phyloP scores from a whole-genome alignment of 2,329 filamentous ascomycete genomes.

The Talaromyces pinophilus region DNA sequence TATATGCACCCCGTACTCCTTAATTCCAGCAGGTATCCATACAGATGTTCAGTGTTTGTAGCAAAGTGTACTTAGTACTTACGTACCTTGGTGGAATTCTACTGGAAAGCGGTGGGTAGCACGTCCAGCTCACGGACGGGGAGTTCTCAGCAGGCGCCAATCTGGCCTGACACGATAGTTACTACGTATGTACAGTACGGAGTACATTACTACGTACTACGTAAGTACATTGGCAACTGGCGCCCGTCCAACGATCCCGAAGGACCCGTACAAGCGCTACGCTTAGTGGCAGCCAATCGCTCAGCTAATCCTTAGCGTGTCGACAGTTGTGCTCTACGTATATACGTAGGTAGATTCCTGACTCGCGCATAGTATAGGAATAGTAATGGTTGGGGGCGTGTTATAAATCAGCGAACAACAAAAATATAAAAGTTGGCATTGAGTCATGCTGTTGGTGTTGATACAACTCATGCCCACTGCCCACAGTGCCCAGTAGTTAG shows the following conservation, averaged over 20 bases:
- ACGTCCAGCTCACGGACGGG: conserved; percentile 12
- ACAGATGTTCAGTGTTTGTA: neutral
- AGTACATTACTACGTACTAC: no score
- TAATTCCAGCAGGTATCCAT: neutral
- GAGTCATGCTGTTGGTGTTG: neutral
- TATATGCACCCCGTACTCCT: conserved; percentile 7
- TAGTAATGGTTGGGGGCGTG: neutral
- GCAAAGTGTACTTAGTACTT: neutral
- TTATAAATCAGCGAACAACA: neutral
- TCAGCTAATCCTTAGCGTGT: conserved; percentile 7
- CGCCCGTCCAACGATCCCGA: neutral
- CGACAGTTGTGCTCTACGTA: neutral
- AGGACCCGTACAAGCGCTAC: neutral
- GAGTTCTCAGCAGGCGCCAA: conserved; percentile 4
- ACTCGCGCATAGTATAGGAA: neutral
- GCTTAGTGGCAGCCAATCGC: conserved; percentile 14
- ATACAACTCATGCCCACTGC: neutral
- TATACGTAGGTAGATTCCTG: neutral
- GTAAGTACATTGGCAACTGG: neutral
- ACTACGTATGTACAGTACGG: no score
- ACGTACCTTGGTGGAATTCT: neutral
- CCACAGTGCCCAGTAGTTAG: no score
- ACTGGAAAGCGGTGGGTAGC: neutral
- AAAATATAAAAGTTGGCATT: neutral
- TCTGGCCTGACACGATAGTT: neutral